Conservation (phyloP, 306 rosid species). For the Vicia faba region DNA sequence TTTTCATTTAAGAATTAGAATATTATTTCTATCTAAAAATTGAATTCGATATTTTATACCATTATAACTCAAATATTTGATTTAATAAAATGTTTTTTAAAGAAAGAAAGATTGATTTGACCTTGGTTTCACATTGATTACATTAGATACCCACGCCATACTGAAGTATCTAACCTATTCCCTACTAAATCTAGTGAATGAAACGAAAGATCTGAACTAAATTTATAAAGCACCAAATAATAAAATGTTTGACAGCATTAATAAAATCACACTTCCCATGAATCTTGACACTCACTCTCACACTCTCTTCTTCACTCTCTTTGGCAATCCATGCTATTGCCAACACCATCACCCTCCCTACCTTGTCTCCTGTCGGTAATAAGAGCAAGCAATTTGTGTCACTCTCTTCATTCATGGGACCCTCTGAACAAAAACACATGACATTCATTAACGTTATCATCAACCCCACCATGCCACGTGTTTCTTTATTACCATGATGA, state of each 20-base stretch:
- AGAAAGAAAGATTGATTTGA: not conserved
- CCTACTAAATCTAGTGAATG: not conserved
- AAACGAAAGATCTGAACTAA: not conserved
- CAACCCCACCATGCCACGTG: constrained; percentile 45
- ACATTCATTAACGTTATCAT: constrained; percentile 19
- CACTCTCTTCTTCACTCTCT: not conserved
- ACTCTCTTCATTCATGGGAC: not conserved
- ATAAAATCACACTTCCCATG: not conserved
- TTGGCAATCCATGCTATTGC: not conserved
- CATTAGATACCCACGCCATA: not conserved
- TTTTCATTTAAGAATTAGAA: too few species aligned
- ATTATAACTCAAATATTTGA: too few species aligned
- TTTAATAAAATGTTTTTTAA: too few species aligned
- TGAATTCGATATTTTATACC: too few species aligned
- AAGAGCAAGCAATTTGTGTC: not conserved
- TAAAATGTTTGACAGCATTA: not conserved
- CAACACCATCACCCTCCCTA: constrained; percentile 15
- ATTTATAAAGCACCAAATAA: not conserved
- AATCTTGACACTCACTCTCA: constrained; percentile 10
- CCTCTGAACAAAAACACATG: constrained; percentile 33
- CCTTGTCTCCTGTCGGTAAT: constrained; percentile 33
- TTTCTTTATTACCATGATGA: constrained; percentile 24
- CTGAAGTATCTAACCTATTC: not conserved
- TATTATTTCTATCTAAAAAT: too few species aligned
- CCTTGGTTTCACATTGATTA: not conserved